Evolutionary conservation across 1,284 basidiomycete species (phyloP), one percentile per base, ranked within the genome.

Genomic region (Sanguinoderma infundibulare): DNA sequence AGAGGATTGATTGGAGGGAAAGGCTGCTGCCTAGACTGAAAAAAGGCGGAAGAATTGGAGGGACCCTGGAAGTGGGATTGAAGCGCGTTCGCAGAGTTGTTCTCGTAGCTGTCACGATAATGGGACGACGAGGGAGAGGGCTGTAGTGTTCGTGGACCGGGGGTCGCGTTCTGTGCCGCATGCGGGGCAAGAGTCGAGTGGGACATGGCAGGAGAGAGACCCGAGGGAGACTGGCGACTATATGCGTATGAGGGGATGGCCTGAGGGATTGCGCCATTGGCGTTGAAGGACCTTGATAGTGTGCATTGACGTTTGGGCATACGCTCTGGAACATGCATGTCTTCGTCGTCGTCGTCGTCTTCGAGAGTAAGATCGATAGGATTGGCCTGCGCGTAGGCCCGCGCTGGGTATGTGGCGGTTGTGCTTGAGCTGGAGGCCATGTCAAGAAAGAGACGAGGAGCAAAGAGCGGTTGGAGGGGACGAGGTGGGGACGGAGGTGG

Each of bases 311-410:
- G 67, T 51, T 73, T 75, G 50, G 49, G 59, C 61, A 66, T 70
- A n/a, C 73, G 66, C 53, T 73, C 68, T 42, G 61, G 58, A 26
- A 58, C 42, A 56, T 63, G 61, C 30, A 60, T 57, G 50, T 71
- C 71, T 10, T 67, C 66, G 57, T 70, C 71, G 15, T 67, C 66
- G 57, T 70, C 72, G 60, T 73, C 72, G 63, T 75, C 74, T 64
- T 72, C 71, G 50, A 69, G 66, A 38, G 74, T 75, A 53, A 75
- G 72, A 69, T 75, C 74, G 69, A 75, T 75, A 52, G 72, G 71
- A 62, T 74, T 70, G 4, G 69, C 65, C 64, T 68, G 69, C 39
- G 68, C 57, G 61, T 67, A 69, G 15, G 63, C 55, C 26, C 55
- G 64, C 39, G 67, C 57, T 3, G 67, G 56, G 53, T 57, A 61